These are phyloP conservation scores for Solanum arcanum DNA, from an alignment of 257 asterid species.

Conservation along the genomic window DNA sequence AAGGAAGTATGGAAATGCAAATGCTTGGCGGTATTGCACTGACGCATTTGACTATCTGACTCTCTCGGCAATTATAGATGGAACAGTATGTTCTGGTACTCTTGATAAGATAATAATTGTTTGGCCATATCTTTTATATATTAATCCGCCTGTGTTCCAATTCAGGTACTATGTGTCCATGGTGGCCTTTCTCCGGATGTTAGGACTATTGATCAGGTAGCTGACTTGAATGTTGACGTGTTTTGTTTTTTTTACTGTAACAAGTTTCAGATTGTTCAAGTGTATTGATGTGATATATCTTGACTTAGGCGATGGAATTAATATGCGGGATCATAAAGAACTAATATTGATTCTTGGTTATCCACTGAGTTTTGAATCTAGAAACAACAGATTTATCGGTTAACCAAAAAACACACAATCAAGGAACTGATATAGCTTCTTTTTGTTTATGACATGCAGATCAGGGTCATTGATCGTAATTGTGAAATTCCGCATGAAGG, in stretches of 20 bases:
- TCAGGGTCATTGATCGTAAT: constrained; percentile 84
- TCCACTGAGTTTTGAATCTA: background rate
- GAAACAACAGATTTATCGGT: background rate
- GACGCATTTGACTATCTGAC: constrained; percentile 96
- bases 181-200: constrained; percentile 98
- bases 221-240: background rate
- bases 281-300: background rate
- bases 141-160: background rate
- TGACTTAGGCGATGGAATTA: background rate
- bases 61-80: constrained; percentile 92
- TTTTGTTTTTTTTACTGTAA: background rate
- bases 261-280: background rate
- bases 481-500: constrained; percentile 99
- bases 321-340: background rate
- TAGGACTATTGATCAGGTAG: constrained; percentile 93
- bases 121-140: background rate
- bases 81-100: constrained; percentile 48
- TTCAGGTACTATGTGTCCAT: constrained; percentile 92
- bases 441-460: constrained; percentile 27
- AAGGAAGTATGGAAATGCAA: constrained; percentile 94
- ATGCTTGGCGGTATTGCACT: constrained; percentile 99
- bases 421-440: background rate
- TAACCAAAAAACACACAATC: background rate
- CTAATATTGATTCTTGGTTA: background rate
- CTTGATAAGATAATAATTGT: background rate